These are phyloP conservation scores for Didymella exigua DNA, from an alignment of 2,329 filamentous ascomycete genomes.

Conservation along the genomic window DNA sequence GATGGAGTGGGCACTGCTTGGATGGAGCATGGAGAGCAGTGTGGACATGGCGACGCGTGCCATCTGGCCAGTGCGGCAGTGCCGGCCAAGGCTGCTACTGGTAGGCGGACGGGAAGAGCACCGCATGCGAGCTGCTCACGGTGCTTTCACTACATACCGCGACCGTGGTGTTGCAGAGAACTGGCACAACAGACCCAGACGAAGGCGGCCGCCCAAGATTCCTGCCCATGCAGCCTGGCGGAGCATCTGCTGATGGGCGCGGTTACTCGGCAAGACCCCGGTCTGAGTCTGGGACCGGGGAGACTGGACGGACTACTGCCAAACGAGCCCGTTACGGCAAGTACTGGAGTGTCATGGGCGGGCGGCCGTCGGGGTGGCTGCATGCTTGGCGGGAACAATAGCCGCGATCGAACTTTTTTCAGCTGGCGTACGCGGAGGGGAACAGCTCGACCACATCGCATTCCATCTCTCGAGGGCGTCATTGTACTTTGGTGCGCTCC, in stretches of 20 bases:
- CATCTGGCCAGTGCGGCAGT: constrained; percentile 16
- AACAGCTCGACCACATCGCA: constrained; percentile 6
- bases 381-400: constrained; percentile 16
- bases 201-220: not conserved
- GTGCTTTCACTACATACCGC: not conserved
- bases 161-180: not conserved
- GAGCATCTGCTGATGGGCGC: constrained; percentile 7
- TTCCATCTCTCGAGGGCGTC: constrained; percentile 27
- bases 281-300: too few relatives aligned
- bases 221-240: not conserved
- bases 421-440: constrained; percentile 1
- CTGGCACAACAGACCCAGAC: not conserved
- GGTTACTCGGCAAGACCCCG: constrained; percentile 15
- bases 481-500: constrained; percentile 44
- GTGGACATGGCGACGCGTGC: constrained; percentile 14
- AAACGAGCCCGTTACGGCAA: too few relatives aligned
- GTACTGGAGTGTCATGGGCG: constrained; percentile 1
- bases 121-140: not conserved
- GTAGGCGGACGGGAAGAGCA: constrained; percentile 6
- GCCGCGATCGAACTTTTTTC: constrained; percentile 18
- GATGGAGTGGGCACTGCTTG: constrained; percentile 9
- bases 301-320: too few relatives aligned
- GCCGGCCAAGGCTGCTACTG: constrained; percentile 8
- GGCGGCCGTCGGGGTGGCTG: not conserved
- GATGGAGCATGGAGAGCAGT: constrained; percentile 10